Conservation (phyloP, 108 stramenopile species). For the Epipyxis sp. region DNA sequence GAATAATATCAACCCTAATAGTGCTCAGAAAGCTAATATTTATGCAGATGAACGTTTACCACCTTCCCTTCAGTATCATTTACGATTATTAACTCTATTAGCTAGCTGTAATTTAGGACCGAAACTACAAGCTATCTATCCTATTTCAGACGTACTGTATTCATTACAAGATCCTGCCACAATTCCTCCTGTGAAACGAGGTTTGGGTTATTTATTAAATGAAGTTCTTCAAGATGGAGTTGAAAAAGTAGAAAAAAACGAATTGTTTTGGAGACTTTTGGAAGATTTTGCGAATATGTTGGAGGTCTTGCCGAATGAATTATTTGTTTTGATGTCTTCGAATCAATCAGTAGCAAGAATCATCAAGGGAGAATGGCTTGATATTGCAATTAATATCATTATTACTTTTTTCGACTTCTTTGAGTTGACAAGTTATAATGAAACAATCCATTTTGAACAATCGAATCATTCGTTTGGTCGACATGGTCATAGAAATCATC, state of each 20-base stretch:
- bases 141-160: not conserved
- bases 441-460: not conserved
- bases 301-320: not conserved
- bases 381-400: not conserved
- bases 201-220: not conserved
- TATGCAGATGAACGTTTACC: constrained; percentile 3
- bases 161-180: constrained; percentile 5
- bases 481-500: no score
- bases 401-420: constrained; percentile 15
- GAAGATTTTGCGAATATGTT: not conserved
- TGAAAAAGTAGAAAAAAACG: constrained; percentile 7
- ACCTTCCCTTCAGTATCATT: constrained; percentile 1
- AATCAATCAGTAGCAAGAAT: not conserved
- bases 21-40: no score
- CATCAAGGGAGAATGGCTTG: constrained; percentile 7
- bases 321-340: not conserved
- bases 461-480: constrained; percentile 2
- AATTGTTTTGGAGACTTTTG: constrained; percentile 20
- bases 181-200: constrained; percentile 1
- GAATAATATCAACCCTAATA: no score
- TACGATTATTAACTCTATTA: not conserved
- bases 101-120: constrained; percentile 28
- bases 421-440: not conserved
- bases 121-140: constrained; percentile 28
- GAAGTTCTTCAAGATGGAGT: not conserved